Evolutionary conservation across 1,284 basidiomycete genomes (phyloP), one percentile per base, ranked within the genome.

Genomic region (Sporisorium iseilematis-ciliati): DNA sequence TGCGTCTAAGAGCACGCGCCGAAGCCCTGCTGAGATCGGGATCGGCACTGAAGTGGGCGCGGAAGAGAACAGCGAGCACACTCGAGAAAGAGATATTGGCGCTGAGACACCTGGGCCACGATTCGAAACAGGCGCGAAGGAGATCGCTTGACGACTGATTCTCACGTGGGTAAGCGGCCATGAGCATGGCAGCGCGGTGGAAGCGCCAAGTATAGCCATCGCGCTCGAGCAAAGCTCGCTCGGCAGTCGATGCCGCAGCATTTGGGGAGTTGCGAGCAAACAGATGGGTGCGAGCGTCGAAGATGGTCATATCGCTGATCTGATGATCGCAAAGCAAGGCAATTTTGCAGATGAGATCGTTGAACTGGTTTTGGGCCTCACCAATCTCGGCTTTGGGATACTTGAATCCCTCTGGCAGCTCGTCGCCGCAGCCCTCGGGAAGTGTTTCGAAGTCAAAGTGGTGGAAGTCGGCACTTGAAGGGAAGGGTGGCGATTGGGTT

Each of bases 21-120:
- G 94, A 92, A 7, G 90, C 90, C 26, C 91, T 90, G 49, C 89
- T 90, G 3, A 97, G 64, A n/a, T 66, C 62, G 0, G 82, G 82
- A 74, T 97, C 94, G 25, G 95, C 90, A 77, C 95, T 94, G 41
- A 94, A 89, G 23, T 93, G 89, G 0, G 92, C 92, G 21, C 91
- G 90, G 51, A 95, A 88, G 23, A 97, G 89, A 87, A 94, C 91
- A 73, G 93, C 91, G 55, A 95, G 88, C 0, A 91, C 89, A 52
- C 91, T 91, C 6, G 88, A 86, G 57, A 92, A 85, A 10, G 85
- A 57, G 88, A 85, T 56, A 46, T 74, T 78, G 16, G 73, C 50
- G 90, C 86, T 57, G 0, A 95, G 87, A 73, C 91, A 92, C 8
- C 93, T 90, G 0, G 95, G 95, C 90, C 95, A 93, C 3, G 92